phyloP scores from a whole-genome alignment of 1,284 basidiomycete species.

The Apiotrichum mycotoxinovorans region DNA sequence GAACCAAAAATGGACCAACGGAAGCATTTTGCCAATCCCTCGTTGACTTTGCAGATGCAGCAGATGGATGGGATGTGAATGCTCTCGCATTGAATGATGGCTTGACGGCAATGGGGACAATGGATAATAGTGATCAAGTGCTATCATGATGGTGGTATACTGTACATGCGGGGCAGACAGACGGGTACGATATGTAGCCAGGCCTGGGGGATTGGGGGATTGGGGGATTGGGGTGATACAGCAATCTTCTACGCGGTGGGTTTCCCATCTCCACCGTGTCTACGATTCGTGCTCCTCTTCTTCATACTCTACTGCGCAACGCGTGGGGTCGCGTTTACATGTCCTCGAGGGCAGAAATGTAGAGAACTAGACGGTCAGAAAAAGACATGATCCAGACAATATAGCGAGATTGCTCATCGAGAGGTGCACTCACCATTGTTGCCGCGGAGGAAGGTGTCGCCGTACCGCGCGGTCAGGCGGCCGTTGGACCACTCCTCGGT shows the following conservation, averaged over 20 bases:
- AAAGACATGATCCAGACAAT: no score
- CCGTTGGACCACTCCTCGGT: constrained; percentile 94
- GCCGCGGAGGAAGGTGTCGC: constrained; percentile 91
- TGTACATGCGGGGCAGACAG: neutral
- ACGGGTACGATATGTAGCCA: no score
- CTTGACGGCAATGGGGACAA: no score
- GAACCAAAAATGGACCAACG: no score
- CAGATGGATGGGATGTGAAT: no score
- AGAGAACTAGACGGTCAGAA: constrained; percentile 46
- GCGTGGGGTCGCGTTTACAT: constrained; percentile 23
- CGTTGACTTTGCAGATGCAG: no score
- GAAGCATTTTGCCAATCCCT: no score
- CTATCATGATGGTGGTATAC: neutral
- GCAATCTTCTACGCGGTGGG: constrained; percentile 3
- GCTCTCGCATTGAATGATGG: no score
- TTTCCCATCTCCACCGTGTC: neutral
- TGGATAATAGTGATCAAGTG: no score
- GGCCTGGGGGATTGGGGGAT: neutral
- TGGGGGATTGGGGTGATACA: neutral
- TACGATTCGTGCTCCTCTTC: neutral
- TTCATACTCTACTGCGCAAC: neutral
- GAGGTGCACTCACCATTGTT: constrained; percentile 75
- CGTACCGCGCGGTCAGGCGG: constrained; percentile 77
- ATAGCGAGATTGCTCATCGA: neutral
- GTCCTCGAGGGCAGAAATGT: constrained; percentile 54